Base-by-base conservation (phyloP, 352 stramenopile genomes). In the Globisporangium splendens region DNA sequence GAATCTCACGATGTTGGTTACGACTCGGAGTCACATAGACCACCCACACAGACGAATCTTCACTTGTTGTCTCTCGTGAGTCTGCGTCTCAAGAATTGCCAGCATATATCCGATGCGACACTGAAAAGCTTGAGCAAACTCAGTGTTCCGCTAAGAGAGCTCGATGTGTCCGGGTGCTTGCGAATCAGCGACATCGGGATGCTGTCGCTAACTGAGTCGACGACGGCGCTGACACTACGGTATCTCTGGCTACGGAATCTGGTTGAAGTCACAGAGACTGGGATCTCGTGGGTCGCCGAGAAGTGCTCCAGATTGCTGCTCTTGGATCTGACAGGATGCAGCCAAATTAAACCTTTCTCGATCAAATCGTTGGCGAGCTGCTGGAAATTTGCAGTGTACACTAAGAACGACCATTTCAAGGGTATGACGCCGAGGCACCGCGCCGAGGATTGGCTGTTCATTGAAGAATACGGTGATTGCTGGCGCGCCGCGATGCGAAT, bases 251-350 rank as follows among this genome's bases (percentile, higher is more conserved):
- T 97, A 41, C 74, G 73, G 14, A 73, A 82, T 10, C 67, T 95
- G 3, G 43, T 43, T 5, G 63, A 79, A 8, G 69, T 98, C 50
- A 88, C 76, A 12, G 79, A 92, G 52, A 92, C 82, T 1, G 75
- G 77, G 0, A 46, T 97, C 8, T 84, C 86, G 13, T 98, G 90
- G 89, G 79, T 98, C 22, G 82, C 87, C 35, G 79, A 92, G 61
- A 76, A 78, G n/a, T 89, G 89, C 42, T 52, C 63, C 3, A 77
- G 72, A 18, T 51, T 95, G 8, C 54, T 89, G 54, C 41, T 81
- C 7, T 59, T 95, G 12, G 81, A 95, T 43, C 50, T 93, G 41
- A 87, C 81, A 3, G 77, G 72, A 5, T 86, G 78, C 46, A 39
- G 39, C 1, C 62, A 72, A 28, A 70, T 91, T 15, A 60, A 60